Base-by-base conservation (phyloP, 2,329 filamentous ascomycete genomes). In the Ascochyta rabiei region DNA sequence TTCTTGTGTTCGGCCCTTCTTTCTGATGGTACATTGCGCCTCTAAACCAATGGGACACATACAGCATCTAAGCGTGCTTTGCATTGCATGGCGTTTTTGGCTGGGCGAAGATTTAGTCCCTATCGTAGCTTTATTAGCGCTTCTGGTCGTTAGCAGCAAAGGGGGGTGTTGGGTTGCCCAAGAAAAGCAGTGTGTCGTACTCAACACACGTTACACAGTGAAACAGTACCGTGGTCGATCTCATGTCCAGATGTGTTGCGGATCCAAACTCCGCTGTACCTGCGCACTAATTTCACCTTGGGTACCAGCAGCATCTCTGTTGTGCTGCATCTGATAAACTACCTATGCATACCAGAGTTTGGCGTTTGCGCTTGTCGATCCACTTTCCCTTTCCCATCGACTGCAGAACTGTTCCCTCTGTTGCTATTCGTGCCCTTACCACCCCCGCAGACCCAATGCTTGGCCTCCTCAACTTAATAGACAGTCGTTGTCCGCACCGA, bases 81-180 rank as follows among this genome's bases (percentile, higher is more conserved):
- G 64, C 67, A 69, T 69, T 62, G 63, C 49, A 49, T 44, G 67
- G 68, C 62, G 67, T 68, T 67, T 34, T 34, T 18, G 30, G 35
- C 21, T 30, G 41, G 35, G 18, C 40, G 31, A 21, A 43, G 42
- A 24, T 34, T 37, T 42, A 16, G 30, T 34, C 28, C 16, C 34
- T 44, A 24, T 18, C 30, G 12, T 38, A 54, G 49, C 38, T 53
- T 34, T 54, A 53, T 58, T 35, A 34, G 28, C 18, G 18, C 26
- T 4, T 45, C 13, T 30, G 8, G 35, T 28, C 15, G 16, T 23
- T 3, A 38, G 37, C 30, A 37, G 42, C 30, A 31, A 34, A 34
- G 18, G 26, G 13, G 8, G 13, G 12, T 21, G 24, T 23, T 4
- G 13, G 34, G 16, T 18, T 30, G 24, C 28, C 16, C 24, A 23